Conservation (phyloP, 106 monocot genomes). For the Narthecium ossifragum region DNA sequence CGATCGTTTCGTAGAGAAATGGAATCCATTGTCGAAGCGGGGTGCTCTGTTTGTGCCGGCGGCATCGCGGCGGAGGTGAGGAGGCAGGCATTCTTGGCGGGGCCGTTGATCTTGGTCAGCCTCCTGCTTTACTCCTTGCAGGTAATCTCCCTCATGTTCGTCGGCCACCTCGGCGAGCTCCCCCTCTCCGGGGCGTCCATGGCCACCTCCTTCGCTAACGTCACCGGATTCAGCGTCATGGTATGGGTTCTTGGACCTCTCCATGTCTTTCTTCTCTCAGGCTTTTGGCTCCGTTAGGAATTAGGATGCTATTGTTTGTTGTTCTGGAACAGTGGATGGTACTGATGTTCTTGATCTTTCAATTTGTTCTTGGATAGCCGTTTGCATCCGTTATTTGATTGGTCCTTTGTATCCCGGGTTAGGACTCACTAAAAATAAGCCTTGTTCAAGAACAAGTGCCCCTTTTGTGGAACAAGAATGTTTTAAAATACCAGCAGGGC, state of each 20-base stretch:
- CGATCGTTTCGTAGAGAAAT: too few species aligned
- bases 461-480: too few species aligned
- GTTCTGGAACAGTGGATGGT: too few species aligned
- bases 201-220: conserved; percentile 32
- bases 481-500: too few species aligned
- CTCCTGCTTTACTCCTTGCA: conserved; percentile 35
- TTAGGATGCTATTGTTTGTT: background rate
- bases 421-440: too few species aligned
- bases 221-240: conserved; percentile 35
- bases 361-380: too few species aligned
- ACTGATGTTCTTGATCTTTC: too few species aligned
- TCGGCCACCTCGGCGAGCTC: conserved; percentile 7
- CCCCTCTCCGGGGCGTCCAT: conserved; percentile 1
- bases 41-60: too few species aligned
- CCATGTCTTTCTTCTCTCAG: background rate
- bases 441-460: too few species aligned
- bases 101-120: conserved; percentile 26
- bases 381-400: background rate
- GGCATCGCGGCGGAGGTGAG: conserved; percentile 16
- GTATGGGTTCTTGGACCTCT: conserved; percentile 3
- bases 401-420: too few species aligned
- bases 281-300: background rate
- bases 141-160: conserved; percentile 25
- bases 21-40: too few species aligned
- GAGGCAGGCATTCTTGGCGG: conserved; percentile 27